Conservation (phyloP, 345 rosid species). For the Reutealis trisperma region DNA sequence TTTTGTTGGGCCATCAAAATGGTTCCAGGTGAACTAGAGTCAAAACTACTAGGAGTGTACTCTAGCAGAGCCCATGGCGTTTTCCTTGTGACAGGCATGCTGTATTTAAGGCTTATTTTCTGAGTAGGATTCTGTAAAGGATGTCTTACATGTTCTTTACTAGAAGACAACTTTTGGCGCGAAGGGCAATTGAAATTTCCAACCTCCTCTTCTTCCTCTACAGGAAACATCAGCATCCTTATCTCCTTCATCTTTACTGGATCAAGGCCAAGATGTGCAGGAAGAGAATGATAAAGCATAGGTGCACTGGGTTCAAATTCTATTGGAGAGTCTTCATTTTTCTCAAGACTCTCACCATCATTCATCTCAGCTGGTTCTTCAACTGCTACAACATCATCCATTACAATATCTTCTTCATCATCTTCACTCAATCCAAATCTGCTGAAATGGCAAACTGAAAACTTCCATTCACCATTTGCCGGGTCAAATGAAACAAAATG, state of each 20-base stretch:
- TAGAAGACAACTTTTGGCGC: constrained; percentile 41
- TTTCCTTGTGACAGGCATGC: constrained; percentile 54
- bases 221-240: constrained; percentile 91
- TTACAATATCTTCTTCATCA: constrained; percentile 79
- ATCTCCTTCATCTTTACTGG: constrained; percentile 82
- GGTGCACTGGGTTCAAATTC: constrained; percentile 46
- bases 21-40: constrained; percentile 52
- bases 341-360: constrained; percentile 43
- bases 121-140: constrained; percentile 46
- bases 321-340: constrained; percentile 44
- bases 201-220: constrained; percentile 54
- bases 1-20: constrained; percentile 80
- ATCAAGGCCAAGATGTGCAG: constrained; percentile 91
- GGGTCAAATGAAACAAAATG: constrained; percentile 65
- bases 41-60: constrained; percentile 56
- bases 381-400: constrained; percentile 57
- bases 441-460: constrained; percentile 82
- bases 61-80: constrained; percentile 78
- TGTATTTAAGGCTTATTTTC: constrained; percentile 50
- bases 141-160: constrained; percentile 46
- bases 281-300: constrained; percentile 93
- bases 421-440: constrained; percentile 93
- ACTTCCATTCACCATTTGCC: constrained; percentile 67
- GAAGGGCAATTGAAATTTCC: constrained; percentile 46
- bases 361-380: constrained; percentile 44